Conservation (phyloP, 1,284 basidiomycete species). For the Earliella scabrosa region DNA sequence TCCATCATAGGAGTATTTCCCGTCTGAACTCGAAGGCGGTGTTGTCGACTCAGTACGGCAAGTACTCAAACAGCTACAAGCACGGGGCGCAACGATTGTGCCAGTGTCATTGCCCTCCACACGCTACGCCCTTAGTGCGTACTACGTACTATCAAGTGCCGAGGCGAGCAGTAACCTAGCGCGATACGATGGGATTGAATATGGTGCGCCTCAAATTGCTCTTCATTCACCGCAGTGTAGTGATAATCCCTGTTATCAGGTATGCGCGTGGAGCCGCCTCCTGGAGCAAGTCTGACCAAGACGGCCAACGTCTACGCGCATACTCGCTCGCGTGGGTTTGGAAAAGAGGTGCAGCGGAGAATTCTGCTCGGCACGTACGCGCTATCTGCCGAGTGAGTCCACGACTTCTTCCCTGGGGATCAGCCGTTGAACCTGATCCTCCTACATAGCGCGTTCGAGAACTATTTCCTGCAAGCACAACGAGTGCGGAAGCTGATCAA, state of each 20-base stretch:
- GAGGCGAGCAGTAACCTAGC: constrained; percentile 95
- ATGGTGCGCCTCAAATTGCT: constrained; percentile 47
- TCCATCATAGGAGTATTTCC: constrained; percentile 76
- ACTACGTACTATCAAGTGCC: constrained; percentile 94
- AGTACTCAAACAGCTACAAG: constrained; percentile 54
- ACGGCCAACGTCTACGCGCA: constrained; percentile 58
- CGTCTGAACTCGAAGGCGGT: constrained; percentile 62
- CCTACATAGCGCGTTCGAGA: constrained; percentile 83
- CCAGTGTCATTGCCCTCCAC: constrained; percentile 84
- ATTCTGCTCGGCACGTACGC: constrained; percentile 94
- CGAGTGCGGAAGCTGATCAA: constrained; percentile 75
- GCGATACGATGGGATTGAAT: constrained; percentile 86
- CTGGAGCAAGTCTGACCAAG: constrained; percentile 47
- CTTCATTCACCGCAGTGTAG: background rate
- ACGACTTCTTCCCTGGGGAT: background rate
- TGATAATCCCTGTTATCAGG: constrained; percentile 43
- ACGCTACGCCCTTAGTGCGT: constrained; percentile 84
- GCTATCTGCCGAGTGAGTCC: constrained; percentile 83
- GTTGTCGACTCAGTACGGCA: constrained; percentile 53
- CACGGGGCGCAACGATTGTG: constrained; percentile 70
- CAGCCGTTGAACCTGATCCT: background rate
- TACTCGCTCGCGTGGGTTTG: constrained; percentile 74
- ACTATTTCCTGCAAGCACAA: constrained; percentile 94
- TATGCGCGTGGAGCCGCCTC: constrained; percentile 46
- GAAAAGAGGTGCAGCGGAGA: constrained; percentile 85